These are phyloP conservation scores for Poa annua DNA, from an alignment of 176 grass and related monocot genomes.

Conservation along the genomic window DNA sequence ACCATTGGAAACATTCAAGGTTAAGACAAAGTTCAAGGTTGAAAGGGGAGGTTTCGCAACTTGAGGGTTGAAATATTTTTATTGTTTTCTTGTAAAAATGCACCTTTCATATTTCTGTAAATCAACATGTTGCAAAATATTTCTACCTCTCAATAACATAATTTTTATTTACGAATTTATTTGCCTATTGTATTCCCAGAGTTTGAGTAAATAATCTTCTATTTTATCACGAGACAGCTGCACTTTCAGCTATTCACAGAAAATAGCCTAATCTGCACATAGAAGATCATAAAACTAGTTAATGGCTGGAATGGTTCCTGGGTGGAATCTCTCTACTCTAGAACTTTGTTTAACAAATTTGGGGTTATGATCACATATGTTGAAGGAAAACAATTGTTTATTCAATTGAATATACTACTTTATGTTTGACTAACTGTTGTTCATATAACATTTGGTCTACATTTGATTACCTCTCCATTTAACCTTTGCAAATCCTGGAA, in stretches of 20 bases:
- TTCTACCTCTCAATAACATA: constrained; percentile 10
- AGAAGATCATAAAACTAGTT: constrained; percentile 5
- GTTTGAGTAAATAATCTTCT: not conserved
- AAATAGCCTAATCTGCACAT: constrained; percentile 19
- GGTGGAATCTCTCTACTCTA: not conserved
- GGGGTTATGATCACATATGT: not conserved
- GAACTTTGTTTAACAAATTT: not conserved
- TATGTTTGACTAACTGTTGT: not conserved
- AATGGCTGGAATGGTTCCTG: not conserved
- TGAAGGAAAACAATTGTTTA: not conserved
- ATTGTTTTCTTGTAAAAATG: not conserved
- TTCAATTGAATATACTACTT: constrained; percentile 7
- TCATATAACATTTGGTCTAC: not conserved
- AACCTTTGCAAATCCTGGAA: not conserved
- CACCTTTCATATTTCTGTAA: constrained; percentile 13
- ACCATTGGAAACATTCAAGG: not conserved
- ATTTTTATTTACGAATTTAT: not conserved
- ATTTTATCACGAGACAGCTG: not conserved
- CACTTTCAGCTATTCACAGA: not conserved
- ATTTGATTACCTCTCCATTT: not conserved
- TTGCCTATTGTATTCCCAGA: not conserved
- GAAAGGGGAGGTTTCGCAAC: too few species aligned
- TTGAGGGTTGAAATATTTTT: too few species aligned
- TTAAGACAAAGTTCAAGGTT: not conserved
- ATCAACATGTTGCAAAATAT: constrained; percentile 18